A percentile compares a stretch with the other conserved stretches of the same genome.
Conservation (phyloP, 345 rosid genomes). For the Erucastrum elatum region DNA sequence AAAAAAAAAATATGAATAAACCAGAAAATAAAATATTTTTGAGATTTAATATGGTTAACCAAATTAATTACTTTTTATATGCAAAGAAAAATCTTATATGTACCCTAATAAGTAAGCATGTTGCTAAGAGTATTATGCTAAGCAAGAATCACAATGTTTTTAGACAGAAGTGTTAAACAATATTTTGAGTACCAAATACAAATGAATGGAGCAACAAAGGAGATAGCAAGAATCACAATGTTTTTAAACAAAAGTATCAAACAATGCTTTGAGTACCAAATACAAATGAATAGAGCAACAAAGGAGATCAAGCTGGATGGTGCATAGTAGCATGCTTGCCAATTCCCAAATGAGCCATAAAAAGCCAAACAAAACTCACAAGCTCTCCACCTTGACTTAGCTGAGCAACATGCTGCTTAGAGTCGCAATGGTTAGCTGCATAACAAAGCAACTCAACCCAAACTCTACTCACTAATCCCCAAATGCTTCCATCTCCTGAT, state of each 20-base stretch:
- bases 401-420: not conserved
- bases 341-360: not conserved
- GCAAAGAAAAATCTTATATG: no score
- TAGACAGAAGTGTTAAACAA: not conserved
- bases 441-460: conserved; percentile 12
- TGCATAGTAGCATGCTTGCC: not conserved
- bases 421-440: not conserved
- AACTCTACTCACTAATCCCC: not conserved
- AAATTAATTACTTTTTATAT: no score
- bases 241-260: no score
- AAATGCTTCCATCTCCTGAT: not conserved
- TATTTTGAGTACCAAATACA: not conserved
- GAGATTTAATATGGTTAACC: no score
- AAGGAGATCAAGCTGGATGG: not conserved
- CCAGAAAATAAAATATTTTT: no score
- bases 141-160: no score
- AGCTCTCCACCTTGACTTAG: not conserved
- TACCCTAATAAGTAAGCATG: no score
- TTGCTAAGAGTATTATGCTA: no score
- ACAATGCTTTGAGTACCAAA: no score
- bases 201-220: not conserved
- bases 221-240: no score
- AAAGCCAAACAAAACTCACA: not conserved
- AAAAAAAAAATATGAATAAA: no score
- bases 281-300: not conserved